Evolutionary conservation across 768 basidiomycete genomes (phyloP), one percentile per base, ranked within the genome.

Genomic region (Tulasnella sp.): DNA sequence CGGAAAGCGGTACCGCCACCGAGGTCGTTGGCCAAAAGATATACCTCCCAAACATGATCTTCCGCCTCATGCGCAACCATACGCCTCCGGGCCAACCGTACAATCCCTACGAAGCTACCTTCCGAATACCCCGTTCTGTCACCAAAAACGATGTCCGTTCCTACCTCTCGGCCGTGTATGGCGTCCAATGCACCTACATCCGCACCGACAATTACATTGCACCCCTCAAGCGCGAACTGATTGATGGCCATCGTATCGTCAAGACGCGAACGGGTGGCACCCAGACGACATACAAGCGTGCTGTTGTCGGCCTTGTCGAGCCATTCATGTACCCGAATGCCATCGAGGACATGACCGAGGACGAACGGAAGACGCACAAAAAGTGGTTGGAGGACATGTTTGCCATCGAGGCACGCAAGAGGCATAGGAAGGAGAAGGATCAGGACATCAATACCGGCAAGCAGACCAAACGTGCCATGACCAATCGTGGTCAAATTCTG

Each of bases 41-140:
- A 21, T 96, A 91, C 72, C 82, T 97, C 35, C 92, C 92, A 37
- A 94, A 97, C 69, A 75, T 84, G 66, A 69, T 86, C 60, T 83
- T 94, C 69, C 77, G 78, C 57, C 75, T 97, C 57, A 81, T 93
- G 41, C 81, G 87, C 21, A 97, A 97, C 68, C 71, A 83, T 62
- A 91, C 89, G 0, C 81, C 77, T 0, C 69, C 71, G 2, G 86
- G 84, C 0, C 72, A 85, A 62, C 75, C 89, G 1, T 97, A 97
- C 74, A 93, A 97, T 61, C 91, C 92, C 1, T 91, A 84, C 73
- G 84, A 91, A 68, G 92, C 91, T 7, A 97, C 92, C 2, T 94
- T 97, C 73, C 86, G 89, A 55, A 76, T 94, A 37, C 85, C 90
- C 32, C 79, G 80, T 61, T 84, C 81, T 40, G 75, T 93, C 69